Percentiles rank a stretch among this genome's conserved stretches.
These are phyloP conservation scores for Botrytis porri DNA, from an alignment of 2,329 filamentous ascomycete genomes.

Conservation along the genomic window DNA sequence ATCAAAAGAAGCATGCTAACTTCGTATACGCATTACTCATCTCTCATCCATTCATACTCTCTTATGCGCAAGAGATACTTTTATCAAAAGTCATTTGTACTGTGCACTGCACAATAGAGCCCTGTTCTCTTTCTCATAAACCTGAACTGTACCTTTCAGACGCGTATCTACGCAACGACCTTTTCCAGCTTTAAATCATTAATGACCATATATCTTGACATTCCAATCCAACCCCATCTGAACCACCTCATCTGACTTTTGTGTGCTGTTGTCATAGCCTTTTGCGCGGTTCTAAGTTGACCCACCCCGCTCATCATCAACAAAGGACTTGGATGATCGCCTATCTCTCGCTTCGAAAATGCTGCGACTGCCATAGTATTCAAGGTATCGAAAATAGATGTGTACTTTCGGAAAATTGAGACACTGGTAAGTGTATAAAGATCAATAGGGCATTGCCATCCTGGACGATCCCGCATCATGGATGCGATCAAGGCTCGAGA, in stretches of 20 bases:
- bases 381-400: conserved; percentile 71
- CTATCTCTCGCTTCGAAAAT: conserved; percentile 41
- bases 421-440: conserved; percentile 82
- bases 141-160: no score
- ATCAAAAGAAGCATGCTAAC: not conserved
- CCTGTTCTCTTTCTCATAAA: not conserved
- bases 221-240: conserved; percentile 87
- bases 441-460: conserved; percentile 70
- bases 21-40: conserved; percentile 15
- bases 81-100: not conserved
- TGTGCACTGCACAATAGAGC: conserved; percentile 1
- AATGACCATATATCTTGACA: conserved; percentile 92
- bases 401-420: conserved; percentile 75
- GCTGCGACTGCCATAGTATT: conserved; percentile 62
- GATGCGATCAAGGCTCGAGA: conserved; percentile 67
- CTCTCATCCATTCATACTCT: conserved; percentile 8
- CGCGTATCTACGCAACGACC: conserved; percentile 28
- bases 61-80: not conserved
- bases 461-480: conserved; percentile 61
- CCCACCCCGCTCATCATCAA: conserved; percentile 68
- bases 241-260: conserved; percentile 99
- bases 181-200: conserved; percentile 75
- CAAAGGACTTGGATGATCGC: conserved; percentile 56
- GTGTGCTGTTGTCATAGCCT: conserved; percentile 87
- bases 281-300: conserved; percentile 66